Conservation (phyloP, 768 basidiomycete species). For the Hericium erinaceus region DNA sequence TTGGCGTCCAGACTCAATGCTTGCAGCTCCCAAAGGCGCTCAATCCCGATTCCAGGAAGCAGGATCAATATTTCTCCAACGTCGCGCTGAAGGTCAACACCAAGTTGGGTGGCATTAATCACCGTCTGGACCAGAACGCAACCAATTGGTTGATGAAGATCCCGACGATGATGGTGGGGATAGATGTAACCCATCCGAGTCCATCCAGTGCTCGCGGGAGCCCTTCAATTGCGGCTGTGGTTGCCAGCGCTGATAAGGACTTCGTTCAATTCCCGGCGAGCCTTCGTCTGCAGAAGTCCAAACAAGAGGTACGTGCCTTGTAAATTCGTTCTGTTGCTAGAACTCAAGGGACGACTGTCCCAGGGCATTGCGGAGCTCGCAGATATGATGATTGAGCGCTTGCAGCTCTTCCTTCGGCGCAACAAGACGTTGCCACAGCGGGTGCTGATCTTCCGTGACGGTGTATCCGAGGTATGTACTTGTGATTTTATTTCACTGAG, state of each 20-base stretch:
- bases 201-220: conserved; percentile 59
- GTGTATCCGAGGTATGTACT: conserved; percentile 61
- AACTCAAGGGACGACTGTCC: background rate
- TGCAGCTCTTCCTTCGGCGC: conserved; percentile 45
- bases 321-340: too few relatives aligned
- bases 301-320: conserved; percentile 26
- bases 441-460: conserved; percentile 70
- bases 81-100: conserved; percentile 76
- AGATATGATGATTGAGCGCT: conserved; percentile 64
- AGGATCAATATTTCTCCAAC: conserved; percentile 78
- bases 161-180: conserved; percentile 77
- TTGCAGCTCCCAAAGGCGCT: conserved; percentile 60
- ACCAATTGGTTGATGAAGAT: conserved; percentile 58
- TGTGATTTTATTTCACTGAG: background rate
- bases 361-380: conserved; percentile 66
- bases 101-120: conserved; percentile 78
- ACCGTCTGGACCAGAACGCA: conserved; percentile 44
- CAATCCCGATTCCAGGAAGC: conserved; percentile 32
- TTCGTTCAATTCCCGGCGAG: conserved; percentile 78
- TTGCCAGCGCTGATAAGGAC: conserved; percentile 58
- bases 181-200: conserved; percentile 77
- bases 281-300: conserved; percentile 52
- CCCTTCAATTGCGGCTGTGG: conserved; percentile 78
- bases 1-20: conserved; percentile 72
- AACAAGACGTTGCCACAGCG: conserved; percentile 48